Evolutionary conservation across 75 land plant species (phyloP), one percentile per base, ranked within the genome.

Genomic region (Pinus albicaulis): DNA sequence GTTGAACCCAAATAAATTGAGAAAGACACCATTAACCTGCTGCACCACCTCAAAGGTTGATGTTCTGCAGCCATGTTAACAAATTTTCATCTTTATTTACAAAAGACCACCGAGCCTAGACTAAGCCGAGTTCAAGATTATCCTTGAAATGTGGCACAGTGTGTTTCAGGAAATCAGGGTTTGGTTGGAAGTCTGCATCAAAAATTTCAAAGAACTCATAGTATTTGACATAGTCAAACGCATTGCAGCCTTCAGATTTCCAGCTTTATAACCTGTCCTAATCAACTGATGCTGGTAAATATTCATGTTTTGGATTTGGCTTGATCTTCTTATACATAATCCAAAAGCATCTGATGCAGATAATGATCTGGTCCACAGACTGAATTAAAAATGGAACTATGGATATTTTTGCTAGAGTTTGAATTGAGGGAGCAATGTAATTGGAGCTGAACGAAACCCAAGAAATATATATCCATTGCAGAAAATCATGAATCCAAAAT

Each of bases 201-300:
- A 93, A 89, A 25, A 93, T 93, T 65, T 92, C 87, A 65, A 93
- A 92, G 79, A 87, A 93, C 75, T 93, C 96, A 57, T 93, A 93
- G 76, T 89, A 88, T 64, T 89, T 91, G 19, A 93, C 92, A 76
- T 87, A 93, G 26, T 89, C 94, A 70, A 93, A 66, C 76, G 71
- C 96, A 93, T 93, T 14, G 96, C 96, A 22, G 94, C 86, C 48
- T 83, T 88, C 15, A 92, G 82, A 74, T 92, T 84, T 5, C 92
- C 87, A 22, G 90, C 94, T 79, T 92, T 92, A 76, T 92, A 92
- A 11, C 94, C 90, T 38, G 85, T 90, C 56, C 87, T 76, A 38
- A 85, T 71, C 52, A 82, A n/a, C n/a, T n/a, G n/a, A 3, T 86
- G 82, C 23, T 79, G 82, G 55, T 93, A 93, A 38, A 81, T 72